Conservation (phyloP, 768 basidiomycete species). For the Strobilomyces dryophilus region DNA sequence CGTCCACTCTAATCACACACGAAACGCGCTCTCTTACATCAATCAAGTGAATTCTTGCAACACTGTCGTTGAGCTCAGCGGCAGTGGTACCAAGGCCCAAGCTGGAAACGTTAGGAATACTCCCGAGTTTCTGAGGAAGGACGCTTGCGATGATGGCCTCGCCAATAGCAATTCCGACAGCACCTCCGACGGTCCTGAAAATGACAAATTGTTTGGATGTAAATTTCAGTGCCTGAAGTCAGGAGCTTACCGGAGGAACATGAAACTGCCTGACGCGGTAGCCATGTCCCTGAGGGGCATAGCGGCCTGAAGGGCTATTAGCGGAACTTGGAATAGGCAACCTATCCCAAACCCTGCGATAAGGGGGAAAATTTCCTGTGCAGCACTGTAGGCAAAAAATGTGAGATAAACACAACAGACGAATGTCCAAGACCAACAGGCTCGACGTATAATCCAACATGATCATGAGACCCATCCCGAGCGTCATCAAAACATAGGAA, state of each 20-base stretch:
- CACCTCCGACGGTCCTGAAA: conserved; percentile 61
- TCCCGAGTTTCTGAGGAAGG: conserved; percentile 31
- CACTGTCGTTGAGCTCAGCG: conserved; percentile 41
- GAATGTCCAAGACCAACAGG: conserved; percentile 7
- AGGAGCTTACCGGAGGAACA: conserved; percentile 53
- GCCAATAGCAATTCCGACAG: conserved; percentile 66
- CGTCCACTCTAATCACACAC: background rate
- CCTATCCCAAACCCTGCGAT: conserved; percentile 66
- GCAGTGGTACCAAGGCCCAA: conserved; percentile 34
- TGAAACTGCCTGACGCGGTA: conserved; percentile 68
- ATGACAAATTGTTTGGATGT: background rate
- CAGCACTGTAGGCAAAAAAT: conserved; percentile 49
- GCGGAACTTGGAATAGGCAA: conserved; percentile 60
- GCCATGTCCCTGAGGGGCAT: conserved; percentile 87
- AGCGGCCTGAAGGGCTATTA: conserved; percentile 76
- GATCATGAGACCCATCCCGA: conserved; percentile 76
- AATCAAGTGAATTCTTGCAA: conserved; percentile 35
- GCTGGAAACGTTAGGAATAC: conserved; percentile 28
- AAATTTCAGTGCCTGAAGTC: background rate
- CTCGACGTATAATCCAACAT: conserved; percentile 56
- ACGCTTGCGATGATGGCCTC: conserved; percentile 66
- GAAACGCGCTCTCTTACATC: background rate
- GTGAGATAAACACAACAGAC: conserved; percentile 3
- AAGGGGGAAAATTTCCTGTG: conserved; percentile 60
- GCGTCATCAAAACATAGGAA: conserved; percentile 48